Base-by-base conservation (phyloP, 768 basidiomycete genomes). In the Pleurotus giganteus region DNA sequence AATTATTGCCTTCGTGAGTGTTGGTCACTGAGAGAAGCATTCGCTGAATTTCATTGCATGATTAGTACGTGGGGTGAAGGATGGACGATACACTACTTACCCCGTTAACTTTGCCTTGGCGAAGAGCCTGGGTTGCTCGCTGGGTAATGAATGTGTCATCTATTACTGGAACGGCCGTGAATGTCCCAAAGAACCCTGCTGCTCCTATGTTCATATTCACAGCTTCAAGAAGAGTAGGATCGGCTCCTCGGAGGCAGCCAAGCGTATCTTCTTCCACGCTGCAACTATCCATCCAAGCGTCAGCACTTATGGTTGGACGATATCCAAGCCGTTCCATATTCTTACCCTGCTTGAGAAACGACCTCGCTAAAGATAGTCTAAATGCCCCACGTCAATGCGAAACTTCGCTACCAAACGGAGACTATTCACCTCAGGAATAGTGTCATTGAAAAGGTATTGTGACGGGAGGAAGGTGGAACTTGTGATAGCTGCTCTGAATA, bases 81-180 rank as follows among this genome's bases (percentile, higher is more conserved):
- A 54, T 43, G 28, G 9, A 34, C 15, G 27, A 37, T 56, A 31
- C 7, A 1, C 21, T 6, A 45, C 68, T 11, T 55, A 70, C 71
- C 5, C 70, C 70, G 21, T 73, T 71, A 6, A 61, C 52, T 0
- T 53, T 39, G n/a, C 68, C 64, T 36, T 58, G 53, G 9, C 47
- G 43, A 7, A 73, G 60, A 0, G 68, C 65, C 28, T 64, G 58
- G 2, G 63, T 63, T 1, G 71, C 70, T 2, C 61, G 61, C 45
- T 68, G 66, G 7, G 62, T 47, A 24, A 73, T 69, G 39, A 71
- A 61, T 1, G 61, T 51, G 9, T 67, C 70, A 39, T 73, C 71
- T 5, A 73, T 62, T 28, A 73, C 71, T 2, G 71, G 71, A 24
- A 68, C 63, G 29, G 67, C 65, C 24, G 51, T 42, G 23, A 57